phyloP scores from a whole-genome alignment of 371 early-diverging fungal genomes.

The Mucor indicus region DNA sequence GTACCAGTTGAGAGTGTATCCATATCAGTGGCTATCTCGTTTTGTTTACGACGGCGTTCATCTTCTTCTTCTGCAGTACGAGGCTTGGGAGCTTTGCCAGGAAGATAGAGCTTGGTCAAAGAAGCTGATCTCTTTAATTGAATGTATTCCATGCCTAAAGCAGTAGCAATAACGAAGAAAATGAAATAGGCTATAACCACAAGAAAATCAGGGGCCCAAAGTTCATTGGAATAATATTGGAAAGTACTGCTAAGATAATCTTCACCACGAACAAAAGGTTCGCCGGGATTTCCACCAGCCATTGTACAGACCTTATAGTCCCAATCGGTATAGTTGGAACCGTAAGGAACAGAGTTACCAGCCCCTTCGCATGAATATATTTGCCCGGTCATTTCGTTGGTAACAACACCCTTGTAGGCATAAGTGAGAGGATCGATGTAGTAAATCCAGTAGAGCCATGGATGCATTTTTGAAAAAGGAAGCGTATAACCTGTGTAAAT shows the following conservation, averaged over 20 bases:
- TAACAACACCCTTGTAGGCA: constrained; percentile 62
- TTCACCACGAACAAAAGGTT: constrained; percentile 50
- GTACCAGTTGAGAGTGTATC: constrained; percentile 37
- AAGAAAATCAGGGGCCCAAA: constrained; percentile 37
- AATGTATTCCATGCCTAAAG: constrained; percentile 44
- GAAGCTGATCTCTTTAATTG: constrained; percentile 42
- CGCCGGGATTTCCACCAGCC: constrained; percentile 53
- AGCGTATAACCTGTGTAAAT: constrained; percentile 67
- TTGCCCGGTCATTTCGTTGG: constrained; percentile 68
- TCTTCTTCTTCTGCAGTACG: constrained; percentile 24
- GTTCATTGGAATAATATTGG: constrained; percentile 18
- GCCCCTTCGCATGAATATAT: constrained; percentile 42
- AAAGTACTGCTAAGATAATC: constrained; percentile 62
- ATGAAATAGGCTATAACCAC: constrained; percentile 41
- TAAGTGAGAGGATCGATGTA: constrained; percentile 75
- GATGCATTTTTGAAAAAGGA: constrained; percentile 61
- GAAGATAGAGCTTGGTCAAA: constrained; percentile 48
- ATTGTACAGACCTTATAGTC: constrained; percentile 62
- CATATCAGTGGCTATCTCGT: constrained; percentile 23
- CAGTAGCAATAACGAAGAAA: constrained; percentile 42
- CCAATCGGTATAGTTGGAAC: constrained; percentile 48
- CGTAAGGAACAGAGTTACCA: constrained; percentile 50
- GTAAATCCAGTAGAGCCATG: constrained; percentile 68
- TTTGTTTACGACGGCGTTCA: constrained; percentile 23
- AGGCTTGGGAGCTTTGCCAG: constrained; percentile 28